Base-by-base conservation (phyloP, 192 early-diverging fungal species). In the Coemansia sp. region DNA sequence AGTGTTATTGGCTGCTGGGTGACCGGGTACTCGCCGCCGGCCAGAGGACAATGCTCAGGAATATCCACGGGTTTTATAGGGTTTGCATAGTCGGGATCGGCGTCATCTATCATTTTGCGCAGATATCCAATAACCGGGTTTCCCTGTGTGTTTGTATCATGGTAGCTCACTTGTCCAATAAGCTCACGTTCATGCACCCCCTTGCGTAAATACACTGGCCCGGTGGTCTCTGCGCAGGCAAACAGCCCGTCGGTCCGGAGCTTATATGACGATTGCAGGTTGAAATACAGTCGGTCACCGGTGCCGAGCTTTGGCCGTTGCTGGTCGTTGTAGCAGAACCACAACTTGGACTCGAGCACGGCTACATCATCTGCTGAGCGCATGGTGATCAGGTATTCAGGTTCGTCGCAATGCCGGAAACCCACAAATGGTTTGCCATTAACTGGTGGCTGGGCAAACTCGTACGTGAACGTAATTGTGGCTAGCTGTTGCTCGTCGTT, bases 101-200 rank as follows among this genome's bases (percentile, higher is more conserved):
- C 6, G 1, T 12, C 29, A 5, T 33, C 56, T 0, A 34, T 52
- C 14, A 63, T 57, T 48, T 89, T 86, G 75, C 87, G 85, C 48
- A 97, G 74, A 80, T 90, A 97, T 36, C 88, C 91, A 33, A 93
- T 50, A 1, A 94, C 91, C 4, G 93, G 87, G 73, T 97, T 94
- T 55, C 91, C 93, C 22, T 87, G 86, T 28, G 83, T 76, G 31
- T 84, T 80, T 38, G 83, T 80, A 25, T 87, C 84, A 28, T 83
- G 83, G 62, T 93, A 92, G 42, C 89, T 76, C 45, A 97, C 87
- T 16, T 68, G 71, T 48, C 85, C 94, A 69, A 97, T 84, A 57
- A 91, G 85, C 54, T 89, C 85, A 48, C 78, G 78, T 62, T 85
- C 80, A 80, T 90, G 85, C 60, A 87, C 82, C 12, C 83, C 85